These are phyloP conservation scores for Chaetomiaceae sp. DNA, from an alignment of 2,329 filamentous ascomycete genomes.

Conservation along the genomic window DNA sequence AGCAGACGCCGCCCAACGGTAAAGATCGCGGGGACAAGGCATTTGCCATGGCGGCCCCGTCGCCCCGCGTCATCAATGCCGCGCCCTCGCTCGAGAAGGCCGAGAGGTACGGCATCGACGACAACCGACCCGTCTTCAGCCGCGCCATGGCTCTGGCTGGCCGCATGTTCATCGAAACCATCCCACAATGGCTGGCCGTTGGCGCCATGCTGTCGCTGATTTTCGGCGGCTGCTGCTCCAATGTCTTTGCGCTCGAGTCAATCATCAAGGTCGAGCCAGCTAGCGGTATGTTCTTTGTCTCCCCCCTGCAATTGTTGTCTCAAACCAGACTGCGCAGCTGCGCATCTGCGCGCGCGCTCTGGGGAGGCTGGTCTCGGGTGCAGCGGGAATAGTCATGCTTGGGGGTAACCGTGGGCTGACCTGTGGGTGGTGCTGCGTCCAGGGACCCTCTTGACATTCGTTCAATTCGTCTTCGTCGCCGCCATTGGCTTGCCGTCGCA, in stretches of 20 bases:
- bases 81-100: constrained; percentile 50
- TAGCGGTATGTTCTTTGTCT: constrained; percentile 56
- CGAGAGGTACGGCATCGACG: constrained; percentile 50
- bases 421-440: neutral
- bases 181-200: constrained; percentile 59
- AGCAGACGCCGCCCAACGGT: constrained; percentile 25
- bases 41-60: constrained; percentile 21
- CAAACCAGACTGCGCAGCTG: neutral
- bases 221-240: constrained; percentile 64
- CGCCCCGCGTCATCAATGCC: constrained; percentile 50
- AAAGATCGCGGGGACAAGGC: constrained; percentile 26
- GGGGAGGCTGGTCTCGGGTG: neutral
- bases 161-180: constrained; percentile 52
- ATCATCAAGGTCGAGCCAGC: constrained; percentile 89
- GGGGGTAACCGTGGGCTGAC: constrained; percentile 7
- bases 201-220: constrained; percentile 74
- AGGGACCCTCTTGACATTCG: constrained; percentile 84
- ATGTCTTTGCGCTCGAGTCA: constrained; percentile 94
- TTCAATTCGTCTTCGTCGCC: constrained; percentile 81
- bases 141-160: constrained; percentile 47
- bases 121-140: constrained; percentile 45
- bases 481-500: constrained; percentile 72
- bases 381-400: neutral
- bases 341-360: neutral
- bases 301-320: neutral